Evolutionary conservation across 2,329 filamentous ascomycete species (phyloP).

Genomic region (Penicillium sp.): DNA sequence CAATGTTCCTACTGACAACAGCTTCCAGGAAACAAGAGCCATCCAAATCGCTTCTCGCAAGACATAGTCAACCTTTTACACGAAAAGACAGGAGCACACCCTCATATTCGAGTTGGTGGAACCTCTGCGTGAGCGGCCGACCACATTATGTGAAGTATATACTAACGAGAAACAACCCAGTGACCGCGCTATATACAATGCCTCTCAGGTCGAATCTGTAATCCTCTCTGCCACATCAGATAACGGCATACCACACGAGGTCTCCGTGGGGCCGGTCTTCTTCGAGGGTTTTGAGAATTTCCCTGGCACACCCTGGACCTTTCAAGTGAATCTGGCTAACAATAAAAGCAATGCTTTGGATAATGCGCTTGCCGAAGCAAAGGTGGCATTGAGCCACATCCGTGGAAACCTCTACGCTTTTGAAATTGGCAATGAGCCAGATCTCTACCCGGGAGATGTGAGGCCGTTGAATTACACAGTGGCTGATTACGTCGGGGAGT

Average conservation of each 20-base stretch:
- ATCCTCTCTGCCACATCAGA: constrained; percentile 8
- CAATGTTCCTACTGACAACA: background rate
- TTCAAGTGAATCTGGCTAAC: constrained; percentile 16
- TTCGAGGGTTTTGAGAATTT: constrained; percentile 18
- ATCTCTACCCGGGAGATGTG: constrained; percentile 23
- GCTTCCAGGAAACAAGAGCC: constrained; percentile 9
- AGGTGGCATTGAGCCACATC: constrained; percentile 10
- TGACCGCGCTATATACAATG: constrained; percentile 15
- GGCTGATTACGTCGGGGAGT: constrained; percentile 13
- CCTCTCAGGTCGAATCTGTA: constrained; percentile 7
- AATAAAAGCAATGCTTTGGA: constrained; percentile 12
- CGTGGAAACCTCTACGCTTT: constrained; percentile 30
- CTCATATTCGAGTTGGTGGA: constrained; percentile 12
- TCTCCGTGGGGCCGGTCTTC: constrained; percentile 6
- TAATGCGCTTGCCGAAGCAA: constrained; percentile 12
- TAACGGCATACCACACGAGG: constrained; percentile 15
- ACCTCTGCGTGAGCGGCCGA: constrained; percentile 8
- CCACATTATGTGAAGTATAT: background rate
- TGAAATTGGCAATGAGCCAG: constrained; percentile 34
- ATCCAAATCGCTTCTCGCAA: constrained; percentile 11
- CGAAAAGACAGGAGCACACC: constrained; percentile 10
- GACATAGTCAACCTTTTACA: constrained; percentile 13
- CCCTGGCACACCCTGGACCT: constrained; percentile 14
- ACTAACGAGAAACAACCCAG: background rate
- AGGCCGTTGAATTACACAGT: constrained; percentile 7